These are phyloP conservation scores for Odontarrhena argentea DNA, from an alignment of 345 rosid genomes.

Conservation along the genomic window DNA sequence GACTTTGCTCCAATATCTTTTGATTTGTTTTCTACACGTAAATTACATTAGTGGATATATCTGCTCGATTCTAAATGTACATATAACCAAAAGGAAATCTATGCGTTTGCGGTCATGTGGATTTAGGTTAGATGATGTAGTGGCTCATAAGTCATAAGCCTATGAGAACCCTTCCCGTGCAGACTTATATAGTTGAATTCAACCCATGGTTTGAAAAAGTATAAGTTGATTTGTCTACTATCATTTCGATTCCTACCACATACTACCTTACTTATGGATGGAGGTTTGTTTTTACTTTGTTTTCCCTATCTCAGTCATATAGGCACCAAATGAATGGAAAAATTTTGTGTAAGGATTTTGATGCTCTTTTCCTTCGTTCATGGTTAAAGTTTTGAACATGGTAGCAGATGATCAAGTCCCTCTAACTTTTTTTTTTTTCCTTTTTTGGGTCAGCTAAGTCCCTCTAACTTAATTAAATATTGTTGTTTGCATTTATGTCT, in stretches of 20 bases:
- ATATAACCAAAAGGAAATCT: too few species aligned
- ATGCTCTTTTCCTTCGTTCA: conserved; percentile 3
- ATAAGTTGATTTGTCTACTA: too few species aligned
- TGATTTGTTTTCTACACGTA: background rate
- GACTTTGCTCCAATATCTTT: conserved; percentile 18
- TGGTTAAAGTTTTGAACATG: conserved; percentile 12
- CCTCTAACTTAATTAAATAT: conserved; percentile 19
- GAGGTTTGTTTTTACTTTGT: background rate
- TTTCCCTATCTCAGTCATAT: background rate
- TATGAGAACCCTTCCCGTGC: too few species aligned
- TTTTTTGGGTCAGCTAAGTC: too few species aligned
- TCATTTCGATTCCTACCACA: too few species aligned
- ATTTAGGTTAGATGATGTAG: too few species aligned
- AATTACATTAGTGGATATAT: background rate
- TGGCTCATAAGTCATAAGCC: too few species aligned
- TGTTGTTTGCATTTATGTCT: background rate
- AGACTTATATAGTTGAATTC: too few species aligned
- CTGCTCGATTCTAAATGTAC: background rate
- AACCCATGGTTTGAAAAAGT: too few species aligned
- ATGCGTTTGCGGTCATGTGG: too few species aligned
- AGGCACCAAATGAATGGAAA: background rate
- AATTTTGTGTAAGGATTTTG: background rate
- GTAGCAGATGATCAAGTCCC: conserved; percentile 20
- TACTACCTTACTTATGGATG: too few species aligned
- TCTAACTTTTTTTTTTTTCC: background rate